Percentiles rank a stretch among this genome's conserved stretches.
Evolutionary conservation across 2,329 filamentous ascomycete genomes (phyloP).

Genomic region (Aspergillus sp.): DNA sequence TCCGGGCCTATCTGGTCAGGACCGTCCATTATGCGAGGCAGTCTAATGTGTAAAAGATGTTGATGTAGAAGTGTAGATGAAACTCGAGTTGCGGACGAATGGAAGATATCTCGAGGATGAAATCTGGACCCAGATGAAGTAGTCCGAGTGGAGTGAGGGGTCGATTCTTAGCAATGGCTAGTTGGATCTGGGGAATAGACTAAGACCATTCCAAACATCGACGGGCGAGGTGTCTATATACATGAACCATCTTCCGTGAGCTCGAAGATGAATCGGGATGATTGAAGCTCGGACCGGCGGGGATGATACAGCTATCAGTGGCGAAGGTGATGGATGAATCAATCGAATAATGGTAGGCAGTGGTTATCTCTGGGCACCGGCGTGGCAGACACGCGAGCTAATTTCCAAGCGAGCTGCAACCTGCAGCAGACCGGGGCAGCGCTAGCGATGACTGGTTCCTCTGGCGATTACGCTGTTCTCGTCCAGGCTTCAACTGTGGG

Average conservation of each 20-base stretch:
- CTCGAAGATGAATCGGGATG: not conserved
- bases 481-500: not conserved
- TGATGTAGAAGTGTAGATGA: not conserved
- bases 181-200: conserved; percentile 5
- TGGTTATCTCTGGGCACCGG: conserved; percentile 18
- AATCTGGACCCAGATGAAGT: not conserved
- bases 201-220: not conserved
- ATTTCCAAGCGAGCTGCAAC: not conserved
- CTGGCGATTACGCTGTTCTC: not conserved
- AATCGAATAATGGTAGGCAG: conserved; percentile 21
- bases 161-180: not conserved
- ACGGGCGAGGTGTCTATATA: conserved; percentile 11
- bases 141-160: not conserved
- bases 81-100: not conserved
- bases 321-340: conserved; percentile 15
- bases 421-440: not conserved
- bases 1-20: conserved; percentile 48
- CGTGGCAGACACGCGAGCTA: conserved; percentile 4
- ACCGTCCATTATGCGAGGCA: conserved; percentile 29
- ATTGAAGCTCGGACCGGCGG: not conserved
- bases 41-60: not conserved
- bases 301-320: conserved; percentile 9
- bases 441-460: conserved; percentile 1
- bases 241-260: not conserved
- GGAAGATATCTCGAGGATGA: not conserved